Evolutionary conservation across 208 protist genomes (phyloP).

Genomic region (Strigomonas oncopelti): DNA sequence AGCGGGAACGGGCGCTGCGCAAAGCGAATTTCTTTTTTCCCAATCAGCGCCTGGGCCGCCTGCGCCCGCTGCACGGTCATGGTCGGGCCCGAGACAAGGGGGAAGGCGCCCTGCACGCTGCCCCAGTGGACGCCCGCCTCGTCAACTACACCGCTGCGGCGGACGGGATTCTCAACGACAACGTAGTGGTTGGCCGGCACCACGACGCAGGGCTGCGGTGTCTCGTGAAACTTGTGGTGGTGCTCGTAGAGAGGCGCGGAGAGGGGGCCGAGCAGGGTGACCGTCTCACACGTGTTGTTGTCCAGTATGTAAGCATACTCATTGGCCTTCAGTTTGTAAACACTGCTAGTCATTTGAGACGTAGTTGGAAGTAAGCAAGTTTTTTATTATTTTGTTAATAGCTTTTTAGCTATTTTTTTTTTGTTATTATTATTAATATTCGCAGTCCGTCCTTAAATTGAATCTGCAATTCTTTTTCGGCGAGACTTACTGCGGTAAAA

Average conservation of each 20-base stretch:
- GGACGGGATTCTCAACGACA: constrained; percentile 66
- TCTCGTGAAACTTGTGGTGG: constrained; percentile 28
- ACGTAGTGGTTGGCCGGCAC: constrained; percentile 73
- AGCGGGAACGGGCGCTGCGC: constrained; percentile 90
- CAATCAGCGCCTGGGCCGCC: no score
- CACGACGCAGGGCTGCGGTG: constrained; percentile 51
- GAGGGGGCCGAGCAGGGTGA: constrained; percentile 79
- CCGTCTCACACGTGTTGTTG: constrained; percentile 92
- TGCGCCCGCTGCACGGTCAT: no score
- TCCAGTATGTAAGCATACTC: constrained; percentile 91
- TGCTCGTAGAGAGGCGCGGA: constrained; percentile 84
- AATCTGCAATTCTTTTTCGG: no score
- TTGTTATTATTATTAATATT: no score
- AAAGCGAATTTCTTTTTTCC: constrained; percentile 90
- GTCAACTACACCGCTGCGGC: no score
- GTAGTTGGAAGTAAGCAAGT: background rate
- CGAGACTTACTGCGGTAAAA: no score
- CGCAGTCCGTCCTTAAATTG: no score
- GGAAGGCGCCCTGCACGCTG: no score
- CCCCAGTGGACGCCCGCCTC: no score
- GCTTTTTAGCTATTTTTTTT: no score
- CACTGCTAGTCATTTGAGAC: background rate
- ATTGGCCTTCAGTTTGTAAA: constrained; percentile 6
- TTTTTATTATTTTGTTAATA: background rate
- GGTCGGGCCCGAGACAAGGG: no score